Evolutionary conservation across 1,139 yeast species (phyloP), one percentile per base, ranked within the genome.

Genomic region (Sugiyamaella neomexicana): DNA sequence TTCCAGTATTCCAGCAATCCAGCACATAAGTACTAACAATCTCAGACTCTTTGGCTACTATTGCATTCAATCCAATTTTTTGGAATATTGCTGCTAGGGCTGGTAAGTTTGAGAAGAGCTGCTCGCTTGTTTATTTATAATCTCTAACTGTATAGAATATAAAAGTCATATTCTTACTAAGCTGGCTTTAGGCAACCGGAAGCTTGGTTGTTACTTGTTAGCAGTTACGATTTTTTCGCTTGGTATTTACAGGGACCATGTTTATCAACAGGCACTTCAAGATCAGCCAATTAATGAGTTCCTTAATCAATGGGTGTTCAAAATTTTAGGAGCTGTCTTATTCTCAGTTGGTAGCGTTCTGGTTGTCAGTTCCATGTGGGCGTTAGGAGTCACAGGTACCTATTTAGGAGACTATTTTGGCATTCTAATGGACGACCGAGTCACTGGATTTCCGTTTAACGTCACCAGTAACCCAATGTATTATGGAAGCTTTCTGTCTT

Each of bases 381-480:
- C 87, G n/a, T 78, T 93, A 61, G 99, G 99, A 20, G 82, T 93
- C 59, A 91, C 97, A 9, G 99, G 99, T 13, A 93, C 99, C 16
- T 93, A 93, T 68, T 76, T 93, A 59, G 99, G 99, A 38, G 99
- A 93, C 72, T 95, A 93, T 73, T 93, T 93, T 72, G 99, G 99
- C 1, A 91, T 93, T 65, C 80, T 93, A 65, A 93, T 91, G 95
- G 82, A 83, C 60, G 82, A 87, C 60, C 80, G 96, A 67, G 97
- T 93, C 58, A 86, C 95, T n/a, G 85, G 87, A 1, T 93, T 93
- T 78, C 99, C 99, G 20, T 93, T 93, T 78, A 91, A 85, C 65
- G 81, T 90, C 57, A 81, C 86, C 62, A 86, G 89, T 67, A 93
- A 93, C 71, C 99, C 99, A 58, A 93, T 93, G 99, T 93, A 93